A percentile compares a stretch with the other conserved stretches of the same genome.
Conservation (phyloP, 306 rosid genomes). For the Leucaena leucocephala region DNA sequence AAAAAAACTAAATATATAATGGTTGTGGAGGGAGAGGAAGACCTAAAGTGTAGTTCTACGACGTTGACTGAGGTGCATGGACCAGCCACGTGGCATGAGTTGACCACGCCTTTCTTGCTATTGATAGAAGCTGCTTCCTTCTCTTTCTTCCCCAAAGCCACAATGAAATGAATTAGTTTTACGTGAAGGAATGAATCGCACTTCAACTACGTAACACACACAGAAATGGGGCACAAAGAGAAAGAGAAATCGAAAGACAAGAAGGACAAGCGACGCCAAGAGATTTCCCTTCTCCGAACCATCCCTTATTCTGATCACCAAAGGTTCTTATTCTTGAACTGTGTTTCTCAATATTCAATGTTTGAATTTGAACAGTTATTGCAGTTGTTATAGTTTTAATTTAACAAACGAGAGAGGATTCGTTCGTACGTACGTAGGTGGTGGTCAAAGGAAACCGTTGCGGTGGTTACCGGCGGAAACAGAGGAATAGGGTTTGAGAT, state of each 20-base stretch:
- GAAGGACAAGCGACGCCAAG: slow-evolving; percentile 75
- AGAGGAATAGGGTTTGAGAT: slow-evolving; percentile 96
- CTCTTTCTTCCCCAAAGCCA: neutral
- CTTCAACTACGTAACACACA: neutral
- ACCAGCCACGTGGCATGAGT: slow-evolving; percentile 46
- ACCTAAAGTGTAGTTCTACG: slow-evolving; percentile 34
- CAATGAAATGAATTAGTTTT: neutral
- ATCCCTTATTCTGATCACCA: slow-evolving; percentile 97
- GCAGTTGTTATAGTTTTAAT: neutral
- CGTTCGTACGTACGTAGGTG: slow-evolving; percentile 49
- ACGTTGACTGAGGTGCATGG: slow-evolving; percentile 40
- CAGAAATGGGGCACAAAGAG: slow-evolving; percentile 61
- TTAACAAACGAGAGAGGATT: neutral
- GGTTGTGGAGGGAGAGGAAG: neutral
- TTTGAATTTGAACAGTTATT: neutral
- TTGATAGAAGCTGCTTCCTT: no score
- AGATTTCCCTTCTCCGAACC: slow-evolving; percentile 84
- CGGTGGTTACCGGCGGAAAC: slow-evolving; percentile 91
- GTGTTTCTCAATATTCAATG: no score
- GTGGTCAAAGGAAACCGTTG: slow-evolving; percentile 94
- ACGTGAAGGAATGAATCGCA: neutral
- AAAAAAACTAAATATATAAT: neutral
- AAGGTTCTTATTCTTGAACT: slow-evolving; percentile 43
- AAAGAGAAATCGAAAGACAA: slow-evolving; percentile 62
- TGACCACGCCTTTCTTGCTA: neutral